These are phyloP conservation scores for Chalciporus sp. DNA, from an alignment of 1,284 basidiomycete species.

Conservation along the genomic window DNA sequence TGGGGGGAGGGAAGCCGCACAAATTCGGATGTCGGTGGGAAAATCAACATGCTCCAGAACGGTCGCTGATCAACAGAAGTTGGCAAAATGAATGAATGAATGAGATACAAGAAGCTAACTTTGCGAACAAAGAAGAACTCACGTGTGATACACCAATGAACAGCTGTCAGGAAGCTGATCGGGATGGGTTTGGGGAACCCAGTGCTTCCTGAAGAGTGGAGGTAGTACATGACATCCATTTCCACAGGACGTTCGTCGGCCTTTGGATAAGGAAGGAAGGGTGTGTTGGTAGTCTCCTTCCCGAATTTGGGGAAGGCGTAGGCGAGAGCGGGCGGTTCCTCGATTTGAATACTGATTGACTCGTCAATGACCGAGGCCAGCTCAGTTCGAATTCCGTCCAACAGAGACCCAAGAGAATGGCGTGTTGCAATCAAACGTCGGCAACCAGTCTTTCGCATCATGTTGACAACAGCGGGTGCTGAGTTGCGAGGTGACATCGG, in stretches of 20 bases:
- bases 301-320: slow-evolving; percentile 36
- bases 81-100: background rate
- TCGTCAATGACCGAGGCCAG: slow-evolving; percentile 1
- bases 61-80: slow-evolving; percentile 7
- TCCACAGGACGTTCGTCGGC: slow-evolving; percentile 2
- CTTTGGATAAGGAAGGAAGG: slow-evolving; percentile 31
- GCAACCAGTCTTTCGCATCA: slow-evolving; percentile 34
- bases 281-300: slow-evolving; percentile 14
- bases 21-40: background rate
- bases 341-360: slow-evolving; percentile 27
- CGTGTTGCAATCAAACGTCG: slow-evolving; percentile 36
- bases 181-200: slow-evolving; percentile 34
- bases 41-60: slow-evolving; percentile 10
- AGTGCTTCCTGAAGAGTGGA: slow-evolving; percentile 33
- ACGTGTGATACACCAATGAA: slow-evolving; percentile 24
- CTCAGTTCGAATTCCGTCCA: slow-evolving; percentile 28
- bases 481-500: slow-evolving; percentile 43
- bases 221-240: slow-evolving; percentile 15
- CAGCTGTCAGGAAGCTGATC: slow-evolving; percentile 11
- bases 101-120: background rate
- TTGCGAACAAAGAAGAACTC: background rate
- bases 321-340: slow-evolving; percentile 34
- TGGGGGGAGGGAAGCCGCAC: slow-evolving; percentile 16
- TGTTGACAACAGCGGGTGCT: slow-evolving; percentile 33
- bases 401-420: slow-evolving; percentile 25